Conservation (phyloP, 441 rosid species). For the Gossypium davidsonii region DNA sequence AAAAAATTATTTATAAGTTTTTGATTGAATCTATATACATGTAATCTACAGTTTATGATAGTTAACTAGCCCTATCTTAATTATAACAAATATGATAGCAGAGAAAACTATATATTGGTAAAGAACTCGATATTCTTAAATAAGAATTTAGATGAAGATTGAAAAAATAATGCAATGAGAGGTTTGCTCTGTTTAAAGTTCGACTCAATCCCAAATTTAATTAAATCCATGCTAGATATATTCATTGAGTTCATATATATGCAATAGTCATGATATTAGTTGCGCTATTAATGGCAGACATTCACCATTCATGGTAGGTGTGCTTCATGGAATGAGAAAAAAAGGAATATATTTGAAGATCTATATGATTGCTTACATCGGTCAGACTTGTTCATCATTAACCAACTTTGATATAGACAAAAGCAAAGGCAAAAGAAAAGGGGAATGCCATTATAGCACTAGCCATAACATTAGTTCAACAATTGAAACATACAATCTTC, state of each 20-base stretch:
- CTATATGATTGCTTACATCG: conserved; percentile 26
- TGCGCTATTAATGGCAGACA: conserved; percentile 39
- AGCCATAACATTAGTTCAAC: not conserved
- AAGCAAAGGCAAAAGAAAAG: conserved; percentile 12
- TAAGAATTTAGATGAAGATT: too few species aligned
- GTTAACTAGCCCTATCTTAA: not conserved
- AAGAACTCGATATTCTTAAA: too few species aligned
- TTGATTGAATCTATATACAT: too few species aligned
- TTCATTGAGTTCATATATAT: conserved; percentile 1
- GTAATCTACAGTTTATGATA: too few species aligned
- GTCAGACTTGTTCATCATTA: conserved; percentile 28
- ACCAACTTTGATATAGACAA: conserved; percentile 20
- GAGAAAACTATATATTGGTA: too few species aligned
- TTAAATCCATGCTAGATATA: too few species aligned
- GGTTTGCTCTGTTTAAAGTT: too few species aligned
- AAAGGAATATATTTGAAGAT: conserved; percentile 16
- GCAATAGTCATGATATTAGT: conserved; percentile 20
- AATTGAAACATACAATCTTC: not conserved
- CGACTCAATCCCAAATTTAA: too few species aligned
- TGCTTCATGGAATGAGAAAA: conserved; percentile 8
- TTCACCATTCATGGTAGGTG: conserved; percentile 26
- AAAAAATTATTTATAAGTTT: too few species aligned
- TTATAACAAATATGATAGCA: too few species aligned
- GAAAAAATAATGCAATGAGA: too few species aligned
- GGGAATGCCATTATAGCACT: not conserved